Percentiles rank a stretch among this genome's conserved stretches.
phyloP scores from a whole-genome alignment of 2,329 filamentous ascomycete genomes.

The Talaromyces islandicus region DNA sequence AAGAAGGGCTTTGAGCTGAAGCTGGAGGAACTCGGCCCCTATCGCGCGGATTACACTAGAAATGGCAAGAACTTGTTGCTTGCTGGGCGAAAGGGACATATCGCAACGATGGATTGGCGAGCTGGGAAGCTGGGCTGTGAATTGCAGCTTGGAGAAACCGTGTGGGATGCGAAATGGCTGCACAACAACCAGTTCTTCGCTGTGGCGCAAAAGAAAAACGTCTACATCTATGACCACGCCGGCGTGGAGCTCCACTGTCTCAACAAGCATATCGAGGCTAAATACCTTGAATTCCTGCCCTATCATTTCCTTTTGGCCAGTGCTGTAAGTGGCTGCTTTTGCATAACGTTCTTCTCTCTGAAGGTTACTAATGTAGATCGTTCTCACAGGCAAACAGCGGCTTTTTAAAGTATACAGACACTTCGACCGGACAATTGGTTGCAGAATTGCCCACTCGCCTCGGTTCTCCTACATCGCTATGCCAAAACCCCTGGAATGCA shows the following conservation, averaged over 20 bases:
- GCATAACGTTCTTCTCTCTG: background rate
- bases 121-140: slow-evolving; percentile 88
- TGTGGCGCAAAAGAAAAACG: slow-evolving; percentile 91
- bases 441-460: slow-evolving; percentile 78
- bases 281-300: slow-evolving; percentile 89
- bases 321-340: slow-evolving; percentile 51
- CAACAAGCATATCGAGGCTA: slow-evolving; percentile 83
- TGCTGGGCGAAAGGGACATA: slow-evolving; percentile 84
- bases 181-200: slow-evolving; percentile 93
- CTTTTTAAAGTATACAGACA: slow-evolving; percentile 89
- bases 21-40: slow-evolving; percentile 76
- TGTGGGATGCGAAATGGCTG: slow-evolving; percentile 84
- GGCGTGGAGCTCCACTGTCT: slow-evolving; percentile 91
- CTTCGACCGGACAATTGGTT: slow-evolving; percentile 84
- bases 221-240: slow-evolving; percentile 90
- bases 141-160: slow-evolving; percentile 81
- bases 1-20: slow-evolving; percentile 91
- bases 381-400: slow-evolving; percentile 63
- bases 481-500: slow-evolving; percentile 88
- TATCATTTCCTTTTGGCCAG: slow-evolving; percentile 94
- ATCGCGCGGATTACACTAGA: slow-evolving; percentile 79
- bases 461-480: slow-evolving; percentile 74
- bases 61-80: slow-evolving; percentile 83
- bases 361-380: background rate
- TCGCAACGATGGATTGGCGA: slow-evolving; percentile 95